These are phyloP conservation scores for Planoprotostelium fungivorum DNA, from an alignment of 78 protist genomes.

Conservation along the genomic window DNA sequence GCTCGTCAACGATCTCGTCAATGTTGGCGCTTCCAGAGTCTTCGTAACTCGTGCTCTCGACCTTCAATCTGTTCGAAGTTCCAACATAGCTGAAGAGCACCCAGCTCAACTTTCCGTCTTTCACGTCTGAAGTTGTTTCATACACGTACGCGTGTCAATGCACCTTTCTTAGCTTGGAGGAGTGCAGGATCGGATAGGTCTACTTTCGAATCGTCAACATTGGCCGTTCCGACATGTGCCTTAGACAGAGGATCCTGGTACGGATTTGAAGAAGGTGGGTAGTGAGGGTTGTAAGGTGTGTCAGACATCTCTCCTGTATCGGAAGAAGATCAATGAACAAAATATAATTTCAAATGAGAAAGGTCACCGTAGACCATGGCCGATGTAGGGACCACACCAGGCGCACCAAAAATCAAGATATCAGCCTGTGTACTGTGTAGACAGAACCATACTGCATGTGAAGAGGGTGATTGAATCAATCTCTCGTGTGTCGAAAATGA, in stretches of 20 bases:
- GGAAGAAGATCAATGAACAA: no score
- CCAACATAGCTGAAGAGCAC: background rate
- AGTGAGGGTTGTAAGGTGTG: background rate
- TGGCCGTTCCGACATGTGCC: background rate
- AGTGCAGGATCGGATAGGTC: background rate
- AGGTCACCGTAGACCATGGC: no score
- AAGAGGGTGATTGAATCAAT: no score
- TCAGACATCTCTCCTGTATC: no score
- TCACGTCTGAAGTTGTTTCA: background rate
- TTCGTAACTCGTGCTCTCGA: background rate
- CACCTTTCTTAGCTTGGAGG: background rate
- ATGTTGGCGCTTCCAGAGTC: background rate
- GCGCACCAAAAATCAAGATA: no score
- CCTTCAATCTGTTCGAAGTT: background rate
- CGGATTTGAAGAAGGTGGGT: background rate
- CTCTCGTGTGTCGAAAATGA: no score
- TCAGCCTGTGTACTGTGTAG: no score
- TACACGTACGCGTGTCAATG: background rate
- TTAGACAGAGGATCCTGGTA: background rate
- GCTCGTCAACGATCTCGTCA: background rate
- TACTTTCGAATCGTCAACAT: background rate
- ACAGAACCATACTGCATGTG: no score
- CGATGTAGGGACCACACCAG: no score
- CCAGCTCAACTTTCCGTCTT: background rate
- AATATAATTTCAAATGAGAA: no score